These are phyloP conservation scores for Sporisorium exsertum DNA, from an alignment of 1,284 basidiomycete species.

Conservation along the genomic window DNA sequence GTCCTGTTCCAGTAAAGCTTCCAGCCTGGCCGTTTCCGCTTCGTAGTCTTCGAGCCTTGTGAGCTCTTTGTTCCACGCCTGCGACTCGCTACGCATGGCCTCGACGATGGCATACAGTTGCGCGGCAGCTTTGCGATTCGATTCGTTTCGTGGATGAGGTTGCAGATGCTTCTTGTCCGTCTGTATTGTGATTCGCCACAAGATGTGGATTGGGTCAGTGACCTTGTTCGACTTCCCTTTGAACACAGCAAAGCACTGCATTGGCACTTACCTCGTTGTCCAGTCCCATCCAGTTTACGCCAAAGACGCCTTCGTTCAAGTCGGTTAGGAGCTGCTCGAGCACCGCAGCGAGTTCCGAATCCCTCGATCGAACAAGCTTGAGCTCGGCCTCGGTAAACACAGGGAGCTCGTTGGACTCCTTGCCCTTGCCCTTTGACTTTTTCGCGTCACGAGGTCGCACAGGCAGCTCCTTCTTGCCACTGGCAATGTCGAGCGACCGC, in stretches of 20 bases:
- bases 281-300: slow-evolving; percentile 60
- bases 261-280: slow-evolving; percentile 17
- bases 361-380: slow-evolving; percentile 33
- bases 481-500: slow-evolving; percentile 53
- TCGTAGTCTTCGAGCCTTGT: slow-evolving; percentile 47
- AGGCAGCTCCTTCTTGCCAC: slow-evolving; percentile 39
- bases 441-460: slow-evolving; percentile 23
- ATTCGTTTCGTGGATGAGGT: slow-evolving; percentile 59
- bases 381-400: slow-evolving; percentile 47
- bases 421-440: slow-evolving; percentile 37
- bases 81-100: slow-evolving; percentile 48
- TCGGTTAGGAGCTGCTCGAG: slow-evolving; percentile 55
- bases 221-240: background rate
- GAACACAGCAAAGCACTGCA: background rate
- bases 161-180: slow-evolving; percentile 24
- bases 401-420: slow-evolving; percentile 28
- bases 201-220: background rate
- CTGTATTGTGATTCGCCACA: background rate
- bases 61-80: slow-evolving; percentile 52
- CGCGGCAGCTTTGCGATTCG: slow-evolving; percentile 52
- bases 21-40: slow-evolving; percentile 40
- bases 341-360: slow-evolving; percentile 38
- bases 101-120: slow-evolving; percentile 49
- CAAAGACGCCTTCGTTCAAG: slow-evolving; percentile 56
- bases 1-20: slow-evolving; percentile 30